A percentile compares a stretch with the other conserved stretches of the same genome.
Evolutionary conservation across 805 yeast genomes (phyloP).

Genomic region (Monosporozyma yasuniensis): DNA sequence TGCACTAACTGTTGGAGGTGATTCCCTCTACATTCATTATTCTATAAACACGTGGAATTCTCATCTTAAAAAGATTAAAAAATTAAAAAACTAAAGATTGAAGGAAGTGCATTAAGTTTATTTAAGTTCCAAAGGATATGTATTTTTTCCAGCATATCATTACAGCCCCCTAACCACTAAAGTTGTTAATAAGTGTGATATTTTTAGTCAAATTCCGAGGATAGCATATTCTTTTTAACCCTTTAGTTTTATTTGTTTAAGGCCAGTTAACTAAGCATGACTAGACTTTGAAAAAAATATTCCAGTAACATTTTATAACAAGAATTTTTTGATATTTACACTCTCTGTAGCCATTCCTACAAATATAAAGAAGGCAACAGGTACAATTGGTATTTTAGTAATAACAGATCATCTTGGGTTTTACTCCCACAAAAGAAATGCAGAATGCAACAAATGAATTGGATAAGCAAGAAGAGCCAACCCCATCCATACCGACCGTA

Average conservation of each 20-base stretch:
- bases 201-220: neutral
- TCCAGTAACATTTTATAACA: neutral
- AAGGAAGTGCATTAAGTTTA: neutral
- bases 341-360: neutral
- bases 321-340: neutral
- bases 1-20: too few species aligned
- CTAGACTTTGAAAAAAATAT: neutral
- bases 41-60: neutral
- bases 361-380: neutral
- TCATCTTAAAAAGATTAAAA: neutral
- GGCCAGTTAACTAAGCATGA: neutral
- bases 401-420: neutral
- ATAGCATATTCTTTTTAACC: neutral
- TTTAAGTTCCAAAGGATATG: too few species aligned
- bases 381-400: neutral
- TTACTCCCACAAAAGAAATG: neutral
- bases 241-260: neutral
- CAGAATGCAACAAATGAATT: neutral
- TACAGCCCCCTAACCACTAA: too few species aligned
- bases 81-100: too few species aligned
- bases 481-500: slow-evolving; percentile 12
- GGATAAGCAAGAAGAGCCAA: neutral
- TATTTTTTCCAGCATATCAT: too few species aligned
- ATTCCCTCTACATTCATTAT: neutral
- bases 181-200: neutral